Conservation (phyloP, 2,329 filamentous ascomycete genomes). For the Rachicladosporium sp. region DNA sequence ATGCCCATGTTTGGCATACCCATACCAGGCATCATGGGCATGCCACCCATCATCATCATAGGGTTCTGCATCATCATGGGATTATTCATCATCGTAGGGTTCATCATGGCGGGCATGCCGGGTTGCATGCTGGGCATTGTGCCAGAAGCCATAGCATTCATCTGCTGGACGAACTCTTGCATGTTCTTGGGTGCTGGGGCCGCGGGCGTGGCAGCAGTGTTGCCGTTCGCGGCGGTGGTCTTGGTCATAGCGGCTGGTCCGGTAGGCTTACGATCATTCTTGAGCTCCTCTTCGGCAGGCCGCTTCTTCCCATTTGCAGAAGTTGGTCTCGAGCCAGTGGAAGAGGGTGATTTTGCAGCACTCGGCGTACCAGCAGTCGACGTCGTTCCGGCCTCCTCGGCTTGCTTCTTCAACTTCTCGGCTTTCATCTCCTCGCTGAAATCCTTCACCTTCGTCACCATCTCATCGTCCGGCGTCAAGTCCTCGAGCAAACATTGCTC, state of each 20-base stretch:
- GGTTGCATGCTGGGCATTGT: conserved; percentile 15
- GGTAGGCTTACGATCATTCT: conserved; percentile 30
- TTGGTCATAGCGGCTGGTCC: conserved; percentile 33
- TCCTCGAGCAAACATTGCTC: conserved; percentile 91
- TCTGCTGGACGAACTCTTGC: conserved; percentile 32
- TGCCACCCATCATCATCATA: conserved; percentile 22
- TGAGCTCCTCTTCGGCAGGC: conserved; percentile 58
- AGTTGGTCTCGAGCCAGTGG: conserved; percentile 14
- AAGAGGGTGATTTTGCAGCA: conserved; percentile 10
- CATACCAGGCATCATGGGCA: conserved; percentile 22
- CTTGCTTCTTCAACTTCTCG: conserved; percentile 18
- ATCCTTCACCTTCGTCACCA: conserved; percentile 72
- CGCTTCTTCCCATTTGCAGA: conserved; percentile 57
- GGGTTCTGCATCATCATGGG: conserved; percentile 29
- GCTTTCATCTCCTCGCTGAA: conserved; percentile 48
- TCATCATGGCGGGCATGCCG: conserved; percentile 19
- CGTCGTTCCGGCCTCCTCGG: neutral
- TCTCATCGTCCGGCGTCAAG: conserved; percentile 70
- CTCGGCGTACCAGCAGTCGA: conserved; percentile 4
- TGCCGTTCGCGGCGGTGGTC: conserved; percentile 43
- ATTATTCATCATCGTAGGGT: conserved; percentile 19
- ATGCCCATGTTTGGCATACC: conserved; percentile 23
- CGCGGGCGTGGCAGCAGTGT: conserved; percentile 3
- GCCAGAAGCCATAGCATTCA: conserved; percentile 28
- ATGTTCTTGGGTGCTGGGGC: conserved; percentile 16